Evolutionary conservation across 2,329 filamentous ascomycete species (phyloP).

Genomic region (Ophiostoma novo-ulmi): DNA sequence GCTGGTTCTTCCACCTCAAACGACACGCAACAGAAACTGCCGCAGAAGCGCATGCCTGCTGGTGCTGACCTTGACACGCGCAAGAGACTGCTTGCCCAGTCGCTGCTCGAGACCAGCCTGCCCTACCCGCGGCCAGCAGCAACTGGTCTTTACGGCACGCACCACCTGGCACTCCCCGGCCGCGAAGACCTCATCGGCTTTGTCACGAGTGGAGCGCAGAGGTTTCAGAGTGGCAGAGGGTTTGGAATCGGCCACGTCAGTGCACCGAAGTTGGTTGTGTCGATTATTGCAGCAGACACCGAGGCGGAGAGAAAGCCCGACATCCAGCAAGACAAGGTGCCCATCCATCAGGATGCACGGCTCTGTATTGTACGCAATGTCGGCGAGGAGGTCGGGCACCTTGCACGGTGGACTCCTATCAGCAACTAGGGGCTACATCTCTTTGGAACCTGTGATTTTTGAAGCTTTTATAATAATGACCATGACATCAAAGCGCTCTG

Average conservation of each 20-base stretch:
- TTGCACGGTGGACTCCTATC: slow-evolving; percentile 46
- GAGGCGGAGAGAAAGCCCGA: background rate
- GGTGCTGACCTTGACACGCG: slow-evolving; percentile 36
- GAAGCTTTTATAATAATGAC: background rate
- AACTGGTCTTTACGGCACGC: slow-evolving; percentile 39
- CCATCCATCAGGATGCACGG: slow-evolving; percentile 39
- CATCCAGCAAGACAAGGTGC: slow-evolving; percentile 22
- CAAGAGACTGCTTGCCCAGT: slow-evolving; percentile 44
- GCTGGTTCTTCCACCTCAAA: slow-evolving; percentile 22
- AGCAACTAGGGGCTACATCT: slow-evolving; percentile 18
- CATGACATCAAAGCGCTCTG: background rate
- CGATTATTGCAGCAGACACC: slow-evolving; percentile 29
- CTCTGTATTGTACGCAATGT: slow-evolving; percentile 77
- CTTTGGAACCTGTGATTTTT: background rate
- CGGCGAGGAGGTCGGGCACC: slow-evolving; percentile 70
- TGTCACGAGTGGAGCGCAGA: slow-evolving; percentile 80
- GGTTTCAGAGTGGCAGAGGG: slow-evolving; percentile 68
- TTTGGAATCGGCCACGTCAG: slow-evolving; percentile 64
- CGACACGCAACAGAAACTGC: background rate
- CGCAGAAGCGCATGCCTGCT: slow-evolving; percentile 26
- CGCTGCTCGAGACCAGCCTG: slow-evolving; percentile 41
- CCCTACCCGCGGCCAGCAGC: slow-evolving; percentile 37
- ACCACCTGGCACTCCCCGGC: slow-evolving; percentile 64
- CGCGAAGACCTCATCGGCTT: slow-evolving; percentile 80
- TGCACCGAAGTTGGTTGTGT: slow-evolving; percentile 51